Base-by-base conservation (phyloP, 2,329 filamentous ascomycete genomes). In the Cadophora malorum region DNA sequence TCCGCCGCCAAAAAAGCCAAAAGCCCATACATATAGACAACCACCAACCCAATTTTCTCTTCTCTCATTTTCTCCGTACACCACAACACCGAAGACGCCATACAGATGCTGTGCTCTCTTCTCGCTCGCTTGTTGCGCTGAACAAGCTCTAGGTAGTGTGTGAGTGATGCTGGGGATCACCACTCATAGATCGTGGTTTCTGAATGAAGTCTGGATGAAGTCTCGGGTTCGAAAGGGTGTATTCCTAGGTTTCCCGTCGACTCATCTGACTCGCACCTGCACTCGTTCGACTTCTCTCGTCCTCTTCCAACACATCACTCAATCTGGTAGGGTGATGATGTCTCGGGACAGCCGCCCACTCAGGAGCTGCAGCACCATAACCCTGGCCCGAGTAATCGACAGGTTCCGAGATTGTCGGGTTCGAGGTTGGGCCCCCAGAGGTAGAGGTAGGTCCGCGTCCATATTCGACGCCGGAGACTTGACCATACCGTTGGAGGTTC, bases 261-360 rank as follows among this genome's bases (percentile, higher is more conserved):
- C 19, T 58, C 19, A 16, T 47, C n/a, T 33, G 70, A 60, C 75
- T 76, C 23, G 76, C 75, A 56, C 74, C 76, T 1, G 76, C 89
- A 73, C 91, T 92, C 16, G 91, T 92, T 25, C 91, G 87, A 77
- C 91, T 92, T 62, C 89, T 85, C 79, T 96, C 93, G 73, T 96
- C 92, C 71, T 96, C 91, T 76, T 93, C 93, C 76, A 96, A 85
- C 33, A 97, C 94, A 79, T 97, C 94, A 78, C 93, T 97, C 70
- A 97, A 82, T 66, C 94, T 84, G 9, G 94, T 97, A 0, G 94
- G 94, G 79, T 97, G 93, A 73, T 96, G 92, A 79, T 97, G 94
- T 66, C 89, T 86, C 28, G 90, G 90, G 70, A 93, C 83, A n/a
- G 81, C 80, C 71, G 96, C 92, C 92, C 93, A 96, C 19, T 87